Base-by-base conservation (phyloP, 1,139 yeast genomes). In the Fermentozyma sake region DNA sequence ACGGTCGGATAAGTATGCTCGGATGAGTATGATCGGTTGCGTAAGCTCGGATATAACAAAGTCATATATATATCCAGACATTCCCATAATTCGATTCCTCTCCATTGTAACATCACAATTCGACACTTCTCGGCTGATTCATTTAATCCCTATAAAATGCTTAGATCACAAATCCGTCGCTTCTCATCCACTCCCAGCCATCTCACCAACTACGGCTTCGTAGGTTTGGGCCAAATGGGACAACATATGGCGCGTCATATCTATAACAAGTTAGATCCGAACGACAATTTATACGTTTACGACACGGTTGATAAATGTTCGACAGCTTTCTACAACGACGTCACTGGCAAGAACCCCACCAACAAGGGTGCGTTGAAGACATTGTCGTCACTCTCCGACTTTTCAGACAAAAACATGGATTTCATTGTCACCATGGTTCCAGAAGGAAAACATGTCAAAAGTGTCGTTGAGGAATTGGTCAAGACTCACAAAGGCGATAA, bases 221-320 rank as follows among this genome's bases (percentile, higher is more conserved):
- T 74, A 24, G 80, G 80, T 9, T 58, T 74, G 15, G 80, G 80
- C 12, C 71, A 71, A 34, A 74, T 74, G 80, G 77, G 80, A 32
- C 69, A 68, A 34, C 72, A 71, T 38, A 74, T 74, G 80, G 79
- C 79, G 12, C 55, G 66, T 37, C 77, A 74, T 39, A 58, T 74
- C 19, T 64, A 68, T 38, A 51, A 58, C 29, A 58, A 68, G 34
- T 52, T 69, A 34, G 56, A 55, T 18, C 52, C 63, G 1, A 32
- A 41, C 10, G 77, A 72, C 37, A 49, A 50, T 24, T 54, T 73
- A 32, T 58, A 61, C 26, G 69, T 73, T 8, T 62, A 60, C 40
- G 79, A 73, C 44, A 55, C 63, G 8, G 52, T 56, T 13, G 50
- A 61, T 2, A 48, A 41, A 5, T 60, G 63, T 8, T 46, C 61